Evolutionary conservation across 2,329 filamentous ascomycete genomes (phyloP).

Genomic region (Penicillium griseofulvum): DNA sequence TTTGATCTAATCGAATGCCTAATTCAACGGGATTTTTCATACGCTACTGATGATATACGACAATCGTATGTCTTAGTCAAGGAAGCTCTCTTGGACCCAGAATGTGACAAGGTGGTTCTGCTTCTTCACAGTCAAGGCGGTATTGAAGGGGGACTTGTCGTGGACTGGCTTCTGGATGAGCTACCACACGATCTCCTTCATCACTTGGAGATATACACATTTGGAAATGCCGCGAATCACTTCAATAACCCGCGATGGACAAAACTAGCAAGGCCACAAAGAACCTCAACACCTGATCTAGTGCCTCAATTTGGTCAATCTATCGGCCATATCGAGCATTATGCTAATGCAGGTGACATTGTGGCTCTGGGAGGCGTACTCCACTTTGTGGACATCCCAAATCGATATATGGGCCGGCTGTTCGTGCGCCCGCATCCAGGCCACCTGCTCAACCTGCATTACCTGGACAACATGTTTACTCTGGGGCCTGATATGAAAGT

Average conservation of each 20-base stretch:
- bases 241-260: conserved; percentile 69
- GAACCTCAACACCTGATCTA: background rate
- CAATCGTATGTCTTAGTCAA: conserved; percentile 62
- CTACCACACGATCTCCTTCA: conserved; percentile 62
- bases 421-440: conserved; percentile 46
- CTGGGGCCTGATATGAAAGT: conserved; percentile 27
- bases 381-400: conserved; percentile 57
- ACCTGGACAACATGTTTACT: conserved; percentile 45
- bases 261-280: conserved; percentile 39
- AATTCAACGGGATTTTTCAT: conserved; percentile 70
- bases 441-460: conserved; percentile 48
- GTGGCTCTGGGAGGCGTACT: conserved; percentile 73
- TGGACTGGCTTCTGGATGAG: conserved; percentile 76
- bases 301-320: conserved; percentile 8
- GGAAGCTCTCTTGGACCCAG: conserved; percentile 59
- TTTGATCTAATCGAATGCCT: conserved; percentile 77
- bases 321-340: conserved; percentile 75
- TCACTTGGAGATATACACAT: conserved; percentile 73
- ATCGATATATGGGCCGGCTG: conserved; percentile 50
- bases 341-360: conserved; percentile 71
- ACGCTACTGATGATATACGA: conserved; percentile 66
- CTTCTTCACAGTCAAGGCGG: conserved; percentile 76
- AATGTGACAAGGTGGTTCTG: conserved; percentile 67
- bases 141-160: conserved; percentile 68
- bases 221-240: conserved; percentile 75